Conservation (phyloP, 768 basidiomycete species). For the Strobilomyces echinocephalus region DNA sequence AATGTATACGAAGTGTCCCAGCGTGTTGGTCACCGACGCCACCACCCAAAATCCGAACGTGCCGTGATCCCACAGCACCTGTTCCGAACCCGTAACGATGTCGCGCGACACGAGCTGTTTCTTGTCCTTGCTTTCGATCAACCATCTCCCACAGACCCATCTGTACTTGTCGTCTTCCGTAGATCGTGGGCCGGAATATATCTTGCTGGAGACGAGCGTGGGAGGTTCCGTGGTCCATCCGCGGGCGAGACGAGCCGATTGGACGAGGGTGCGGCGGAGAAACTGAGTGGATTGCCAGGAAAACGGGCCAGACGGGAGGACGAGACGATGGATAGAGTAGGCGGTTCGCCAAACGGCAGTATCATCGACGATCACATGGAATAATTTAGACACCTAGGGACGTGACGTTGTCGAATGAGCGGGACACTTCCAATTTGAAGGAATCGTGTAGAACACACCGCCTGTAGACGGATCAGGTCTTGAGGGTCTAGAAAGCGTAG, state of each 20-base stretch:
- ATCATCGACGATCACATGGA: conserved; percentile 10
- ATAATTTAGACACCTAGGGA: conserved; percentile 14
- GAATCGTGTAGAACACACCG: conserved; percentile 1
- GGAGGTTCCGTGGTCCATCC: conserved; percentile 14
- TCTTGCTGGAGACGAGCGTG: conserved; percentile 3
- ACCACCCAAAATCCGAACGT: conserved; percentile 8
- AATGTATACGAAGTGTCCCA: conserved; percentile 16
- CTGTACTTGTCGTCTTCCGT: conserved; percentile 6
- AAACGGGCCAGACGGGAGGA: conserved; percentile 19
- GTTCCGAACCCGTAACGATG: conserved; percentile 12
- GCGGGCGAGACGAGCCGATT: conserved; percentile 11
- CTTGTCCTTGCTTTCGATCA: conserved; percentile 16
- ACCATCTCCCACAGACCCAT: conserved; percentile 19
- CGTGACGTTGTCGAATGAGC: neutral
- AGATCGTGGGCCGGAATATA: conserved; percentile 6
- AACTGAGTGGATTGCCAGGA: conserved; percentile 17
- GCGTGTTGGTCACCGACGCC: conserved; percentile 3
- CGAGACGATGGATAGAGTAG: conserved; percentile 9
- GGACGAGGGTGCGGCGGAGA: conserved; percentile 17
- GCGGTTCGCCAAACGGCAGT: conserved; percentile 10
- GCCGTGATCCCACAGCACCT: conserved; percentile 15
- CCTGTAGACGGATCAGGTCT: conserved; percentile 14
- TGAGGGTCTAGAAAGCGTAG: conserved; percentile 1
- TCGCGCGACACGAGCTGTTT: conserved; percentile 8
- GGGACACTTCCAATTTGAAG: neutral